Evolutionary conservation across 2,329 filamentous ascomycete genomes (phyloP).

Genomic region (Cordyceps tenuipes): DNA sequence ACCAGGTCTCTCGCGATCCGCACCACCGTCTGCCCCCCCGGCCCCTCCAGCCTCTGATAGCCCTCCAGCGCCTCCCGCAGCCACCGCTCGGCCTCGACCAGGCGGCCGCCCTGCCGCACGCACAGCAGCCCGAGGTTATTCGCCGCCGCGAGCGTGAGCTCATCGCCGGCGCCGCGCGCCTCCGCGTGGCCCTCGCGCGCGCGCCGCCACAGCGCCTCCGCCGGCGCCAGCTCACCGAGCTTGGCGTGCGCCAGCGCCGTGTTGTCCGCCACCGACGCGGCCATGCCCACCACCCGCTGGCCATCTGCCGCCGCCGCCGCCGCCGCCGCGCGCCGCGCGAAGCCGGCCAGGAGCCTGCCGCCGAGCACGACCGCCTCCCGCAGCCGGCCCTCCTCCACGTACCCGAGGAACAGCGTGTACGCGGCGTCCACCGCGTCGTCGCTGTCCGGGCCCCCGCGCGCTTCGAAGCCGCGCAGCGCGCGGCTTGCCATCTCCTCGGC

Average conservation of each 20-base stretch:
- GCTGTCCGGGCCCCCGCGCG: neutral
- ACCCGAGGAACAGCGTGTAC: slow-evolving; percentile 6
- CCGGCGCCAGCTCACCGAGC: neutral
- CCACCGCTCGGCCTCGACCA: neutral
- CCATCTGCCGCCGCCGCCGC: too few relatives aligned
- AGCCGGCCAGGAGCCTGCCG: neutral
- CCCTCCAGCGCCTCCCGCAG: neutral
- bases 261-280: neutral
- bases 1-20: neutral
- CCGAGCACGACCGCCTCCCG: neutral
- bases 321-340: neutral
- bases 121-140: slow-evolving; percentile 4
- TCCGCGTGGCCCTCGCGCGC: neutral
- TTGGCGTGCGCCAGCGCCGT: slow-evolving; percentile 4
- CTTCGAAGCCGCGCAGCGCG: neutral
- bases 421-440: neutral
- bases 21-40: neutral
- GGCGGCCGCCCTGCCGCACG: neutral
- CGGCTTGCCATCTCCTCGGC: neutral
- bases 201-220: neutral
- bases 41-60: neutral
- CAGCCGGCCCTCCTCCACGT: neutral
- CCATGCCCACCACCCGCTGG: neutral
- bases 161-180: neutral
- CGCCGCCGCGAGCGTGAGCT: neutral